phyloP scores from a whole-genome alignment of 2,329 filamentous ascomycete genomes.

The Trichoderma sp. region DNA sequence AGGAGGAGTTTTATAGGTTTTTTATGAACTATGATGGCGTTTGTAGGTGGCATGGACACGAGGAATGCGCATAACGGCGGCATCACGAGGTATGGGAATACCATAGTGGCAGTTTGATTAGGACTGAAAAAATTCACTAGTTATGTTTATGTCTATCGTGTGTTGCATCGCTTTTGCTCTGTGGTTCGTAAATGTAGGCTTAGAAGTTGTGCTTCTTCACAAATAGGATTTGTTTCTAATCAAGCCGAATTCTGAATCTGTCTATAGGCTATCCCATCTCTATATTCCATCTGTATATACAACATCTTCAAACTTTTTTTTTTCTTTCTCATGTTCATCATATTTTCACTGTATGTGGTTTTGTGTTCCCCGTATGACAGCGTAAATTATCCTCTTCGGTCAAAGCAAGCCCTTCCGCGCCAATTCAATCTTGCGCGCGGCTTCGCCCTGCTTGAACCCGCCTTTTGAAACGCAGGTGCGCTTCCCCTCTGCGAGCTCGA shows the following conservation, averaged over 20 bases:
- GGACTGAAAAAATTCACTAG: too few relatives aligned
- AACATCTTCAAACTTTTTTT: neutral
- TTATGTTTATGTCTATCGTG: neutral
- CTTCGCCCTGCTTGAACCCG: constrained; percentile 71
- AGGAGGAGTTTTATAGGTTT: constrained; percentile 14
- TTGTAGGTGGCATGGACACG: constrained; percentile 5
- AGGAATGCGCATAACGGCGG: neutral
- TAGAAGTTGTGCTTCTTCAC: neutral
- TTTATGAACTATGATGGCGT: constrained; percentile 4
- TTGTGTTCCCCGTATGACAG: neutral
- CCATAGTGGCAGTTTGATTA: neutral
- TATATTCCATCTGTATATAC: neutral
- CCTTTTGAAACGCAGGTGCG: constrained; percentile 74
- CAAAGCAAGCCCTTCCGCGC: constrained; percentile 76
- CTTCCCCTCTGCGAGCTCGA: constrained; percentile 71
- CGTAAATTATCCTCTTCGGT: neutral
- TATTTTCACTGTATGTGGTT: neutral
- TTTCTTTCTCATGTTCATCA: neutral
- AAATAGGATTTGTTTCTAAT: neutral
- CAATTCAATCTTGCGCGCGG: constrained; percentile 74
- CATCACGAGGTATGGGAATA: neutral
- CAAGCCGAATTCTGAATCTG: neutral
- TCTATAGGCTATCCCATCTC: neutral
- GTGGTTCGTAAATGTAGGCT: neutral
- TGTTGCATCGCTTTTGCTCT: neutral